These are phyloP conservation scores for Ampelomyces quisqualis DNA, from an alignment of 2,329 filamentous ascomycete genomes.

Conservation along the genomic window DNA sequence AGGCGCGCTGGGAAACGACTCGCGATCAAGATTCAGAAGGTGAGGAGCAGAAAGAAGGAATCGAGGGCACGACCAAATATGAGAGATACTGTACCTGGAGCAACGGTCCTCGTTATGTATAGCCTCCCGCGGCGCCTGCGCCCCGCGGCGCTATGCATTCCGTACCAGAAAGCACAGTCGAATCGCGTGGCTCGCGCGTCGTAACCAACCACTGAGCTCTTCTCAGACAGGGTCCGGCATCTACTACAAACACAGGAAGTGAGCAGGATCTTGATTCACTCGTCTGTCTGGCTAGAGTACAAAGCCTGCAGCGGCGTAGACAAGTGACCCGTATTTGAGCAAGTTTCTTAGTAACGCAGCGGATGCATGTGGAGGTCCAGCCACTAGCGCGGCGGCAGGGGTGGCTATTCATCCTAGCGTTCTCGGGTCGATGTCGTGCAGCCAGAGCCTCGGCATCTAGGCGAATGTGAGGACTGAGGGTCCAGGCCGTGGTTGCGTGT, in stretches of 20 bases:
- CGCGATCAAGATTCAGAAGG: background rate
- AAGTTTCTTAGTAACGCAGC: constrained; percentile 34
- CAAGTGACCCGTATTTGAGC: constrained; percentile 24
- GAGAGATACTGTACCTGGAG: constrained; percentile 9
- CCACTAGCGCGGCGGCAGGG: constrained; percentile 23
- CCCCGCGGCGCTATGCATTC: constrained; percentile 30
- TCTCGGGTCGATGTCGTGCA: background rate
- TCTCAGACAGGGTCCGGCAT: constrained; percentile 10
- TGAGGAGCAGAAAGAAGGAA: too few species aligned
- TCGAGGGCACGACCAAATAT: too few species aligned
- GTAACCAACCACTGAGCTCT: constrained; percentile 20
- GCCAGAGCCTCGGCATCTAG: background rate
- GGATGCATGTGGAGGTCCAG: constrained; percentile 11
- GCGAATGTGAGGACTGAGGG: too few species aligned
- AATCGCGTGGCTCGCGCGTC: constrained; percentile 24
- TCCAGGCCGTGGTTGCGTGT: too few species aligned
- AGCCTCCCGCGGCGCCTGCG: constrained; percentile 13
- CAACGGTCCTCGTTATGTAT: constrained; percentile 30
- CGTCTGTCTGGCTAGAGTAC: constrained; percentile 18
- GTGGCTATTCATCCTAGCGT: constrained; percentile 12
- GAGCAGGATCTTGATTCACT: constrained; percentile 23
- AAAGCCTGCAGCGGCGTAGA: constrained; percentile 7
- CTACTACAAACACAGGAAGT: constrained; percentile 20
- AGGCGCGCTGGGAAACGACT: constrained; percentile 1
- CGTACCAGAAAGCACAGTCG: constrained; percentile 12